Base-by-base conservation (phyloP, 352 stramenopile species). In the Elongisporangium undulatum region DNA sequence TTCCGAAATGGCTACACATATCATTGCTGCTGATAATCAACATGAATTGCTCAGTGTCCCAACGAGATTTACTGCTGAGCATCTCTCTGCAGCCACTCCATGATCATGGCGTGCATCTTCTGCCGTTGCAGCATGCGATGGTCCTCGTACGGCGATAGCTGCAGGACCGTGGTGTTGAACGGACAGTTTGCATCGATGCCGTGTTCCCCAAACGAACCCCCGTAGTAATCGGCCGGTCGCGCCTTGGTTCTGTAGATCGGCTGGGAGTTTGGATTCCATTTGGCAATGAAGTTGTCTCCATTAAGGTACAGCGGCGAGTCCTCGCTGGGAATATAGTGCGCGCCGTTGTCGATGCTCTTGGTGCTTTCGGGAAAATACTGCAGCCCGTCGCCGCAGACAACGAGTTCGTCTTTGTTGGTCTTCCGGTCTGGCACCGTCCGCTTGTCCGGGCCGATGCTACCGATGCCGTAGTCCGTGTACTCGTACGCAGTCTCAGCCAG, bases 121-220 rank as follows among this genome's bases (percentile, higher is more conserved):
- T 80, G 75, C 21, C 75, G 62, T 0, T 68, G 55, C 8, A 73
- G 56, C 20, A 79, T 70, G 22, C 41, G 60, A 41, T 78, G 63
- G n/a, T 49, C 26, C 22, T 84, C 61, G 19, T 49, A 15, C 15
- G 58, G n/a, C 9, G 60, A 69, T 23, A 87, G 70, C 4, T 49
- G 53, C 16, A 79, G 51, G 0, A 55, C 49, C 4, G 65, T 69
- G 3, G 80, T 62, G 53, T 79, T 66, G 38, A 82, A 79, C 0
- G 60, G 66, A 51, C 76, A 86, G 17, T 74, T 64, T 45, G 72
- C 65, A 0, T 60, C 51, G 21, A 85, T 22, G 26, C 67, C 61
- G 45, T 62, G 68, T 13, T 79, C 68, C 7, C 26, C 60, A 34
- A 74, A 73, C 4, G 64, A 74, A 1, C 73, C 76, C n/a, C n/a